Evolutionary conservation across 2,329 filamentous ascomycete species (phyloP), one percentile per base, ranked within the genome.

Genomic region (Talaromyces sp.): DNA sequence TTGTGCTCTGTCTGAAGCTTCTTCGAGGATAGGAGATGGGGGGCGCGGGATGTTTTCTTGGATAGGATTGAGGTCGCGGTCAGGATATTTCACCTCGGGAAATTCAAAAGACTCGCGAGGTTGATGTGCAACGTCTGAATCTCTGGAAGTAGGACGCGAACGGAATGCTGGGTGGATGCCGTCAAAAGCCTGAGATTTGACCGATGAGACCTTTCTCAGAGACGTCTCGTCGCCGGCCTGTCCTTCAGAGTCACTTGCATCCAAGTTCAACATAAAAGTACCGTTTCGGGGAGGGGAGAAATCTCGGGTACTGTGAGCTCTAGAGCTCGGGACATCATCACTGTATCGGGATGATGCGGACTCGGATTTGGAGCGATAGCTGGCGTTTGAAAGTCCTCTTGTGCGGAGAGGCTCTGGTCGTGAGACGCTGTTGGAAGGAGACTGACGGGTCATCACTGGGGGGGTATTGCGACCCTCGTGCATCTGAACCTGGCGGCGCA

Each of bases 401-500:
- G 71, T 61, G 3, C 73, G 72, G 35, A 60, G 68, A n/a, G 66
- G 43, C 7, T 32, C 46, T n/a, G 46, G 31, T 53, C 50, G 53
- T 14, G 60, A 62, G 31, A 66, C 61, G 31, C 65, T 65, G n/a
- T 66, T 65, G 1, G 68, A 65, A 31, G 70, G 69, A 12, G 71
- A 69, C 21, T 66, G 67, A 29, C 68, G 69, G n/a, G 64, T 71
- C 61, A 61, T 67, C 5, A 52, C 48, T 29, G 48, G 48, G 57
- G 77, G 73, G 35, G 88, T 84, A 0, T 85, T 85, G 27, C 88
- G 84, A 29, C 87, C 89, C 68, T 89, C 85, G 64, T 93, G 89
- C 72, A 96, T 84, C 71, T 92, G 89, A 54, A 90, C 78, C 69
- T 96, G 89, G 51, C 91, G 85, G 69, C 95, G 88, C 5, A 90